Evolutionary conservation across 1,284 basidiomycete genomes (phyloP), one percentile per base, ranked within the genome.

Genomic region (Trichosporon ovoides): DNA sequence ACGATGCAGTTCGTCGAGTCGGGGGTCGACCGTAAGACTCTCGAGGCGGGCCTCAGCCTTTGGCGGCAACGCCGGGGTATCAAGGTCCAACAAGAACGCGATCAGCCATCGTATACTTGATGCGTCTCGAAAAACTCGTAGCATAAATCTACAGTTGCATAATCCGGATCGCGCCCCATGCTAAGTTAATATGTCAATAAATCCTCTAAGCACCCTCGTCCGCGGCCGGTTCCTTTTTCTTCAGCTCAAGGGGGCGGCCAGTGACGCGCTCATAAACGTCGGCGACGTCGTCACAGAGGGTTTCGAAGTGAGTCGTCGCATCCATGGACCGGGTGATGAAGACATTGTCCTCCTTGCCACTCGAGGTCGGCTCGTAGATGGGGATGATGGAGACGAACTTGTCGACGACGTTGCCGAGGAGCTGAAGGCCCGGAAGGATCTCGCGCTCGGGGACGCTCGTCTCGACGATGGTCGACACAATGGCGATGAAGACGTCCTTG

Each of bases 261-360:
- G 74, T 82, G 61, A 94, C 85, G 59, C 91, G 83, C 79, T 87
- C 85, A 90, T 91, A 98, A 35, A 96, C 89, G 76, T 95, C 87
- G 64, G 87, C 85, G 40, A 98, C 94, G 64, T 96, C 93, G 58
- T 95, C 91, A 38, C 92, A 90, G 56, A 94, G 92, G 38, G 94
- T 97, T 83, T 99, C 96, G 73, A 98, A 98, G 81, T 99, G 96
- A 52, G 91, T 94, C 10, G 96, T 98, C 12, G 96, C 93, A 76
- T 99, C 96, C 79, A 98, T 98, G 7, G 93, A 97, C 59, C 89
- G 89, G 58, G 96, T 98, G 80, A 98, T 87, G 81, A 91, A 98
- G 74, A 98, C 89, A 71, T 91, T 89, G 49, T 83, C 82, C 65
- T 82, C 72, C 58, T 74, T 76, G 58, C 96, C 96, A 48, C 83